Evolutionary conservation across 2,329 filamentous ascomycete species (phyloP).

Genomic region (Blastomyces gilchristii): DNA sequence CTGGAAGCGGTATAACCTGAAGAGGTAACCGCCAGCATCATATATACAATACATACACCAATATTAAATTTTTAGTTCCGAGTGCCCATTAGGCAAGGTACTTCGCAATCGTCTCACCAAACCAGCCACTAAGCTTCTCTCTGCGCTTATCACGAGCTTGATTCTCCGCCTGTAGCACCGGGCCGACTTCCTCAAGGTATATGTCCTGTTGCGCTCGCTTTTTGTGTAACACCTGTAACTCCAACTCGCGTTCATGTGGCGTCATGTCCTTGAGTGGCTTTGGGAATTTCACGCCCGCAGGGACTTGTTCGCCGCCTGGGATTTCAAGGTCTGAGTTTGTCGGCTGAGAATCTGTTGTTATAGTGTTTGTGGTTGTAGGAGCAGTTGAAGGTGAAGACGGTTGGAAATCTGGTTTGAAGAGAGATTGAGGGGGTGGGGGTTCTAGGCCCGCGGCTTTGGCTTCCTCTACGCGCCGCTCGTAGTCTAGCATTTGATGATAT

Average conservation of each 20-base stretch:
- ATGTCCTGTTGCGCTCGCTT: slow-evolving; percentile 29
- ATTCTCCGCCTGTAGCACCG: slow-evolving; percentile 30
- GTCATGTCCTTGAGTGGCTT: slow-evolving; percentile 34
- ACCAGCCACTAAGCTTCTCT: slow-evolving; percentile 33
- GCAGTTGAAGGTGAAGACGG: slow-evolving; percentile 12
- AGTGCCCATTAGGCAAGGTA: slow-evolving; percentile 26
- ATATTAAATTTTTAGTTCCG: neutral
- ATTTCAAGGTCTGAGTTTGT: slow-evolving; percentile 22
- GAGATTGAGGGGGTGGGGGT: slow-evolving; percentile 34
- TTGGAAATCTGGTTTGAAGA: slow-evolving; percentile 33
- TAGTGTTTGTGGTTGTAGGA: neutral
- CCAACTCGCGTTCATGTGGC: slow-evolving; percentile 39
- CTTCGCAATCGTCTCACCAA: slow-evolving; percentile 36
- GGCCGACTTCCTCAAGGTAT: slow-evolving; percentile 29
- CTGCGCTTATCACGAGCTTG: slow-evolving; percentile 29
- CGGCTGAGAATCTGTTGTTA: slow-evolving; percentile 12
- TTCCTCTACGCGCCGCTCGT: slow-evolving; percentile 64
- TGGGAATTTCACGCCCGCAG: slow-evolving; percentile 27
- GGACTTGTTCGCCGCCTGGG: slow-evolving; percentile 29
- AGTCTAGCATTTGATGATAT: slow-evolving; percentile 75
- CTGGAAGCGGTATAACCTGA: neutral
- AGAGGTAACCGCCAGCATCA: neutral
- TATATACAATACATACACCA: neutral
- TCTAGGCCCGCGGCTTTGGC: slow-evolving; percentile 36
- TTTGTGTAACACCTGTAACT: slow-evolving; percentile 31